Percentiles rank a stretch among this genome's conserved stretches.
These are phyloP conservation scores for Curvularia hawaiiensis DNA, from an alignment of 2,329 filamentous ascomycete species.

Conservation along the genomic window DNA sequence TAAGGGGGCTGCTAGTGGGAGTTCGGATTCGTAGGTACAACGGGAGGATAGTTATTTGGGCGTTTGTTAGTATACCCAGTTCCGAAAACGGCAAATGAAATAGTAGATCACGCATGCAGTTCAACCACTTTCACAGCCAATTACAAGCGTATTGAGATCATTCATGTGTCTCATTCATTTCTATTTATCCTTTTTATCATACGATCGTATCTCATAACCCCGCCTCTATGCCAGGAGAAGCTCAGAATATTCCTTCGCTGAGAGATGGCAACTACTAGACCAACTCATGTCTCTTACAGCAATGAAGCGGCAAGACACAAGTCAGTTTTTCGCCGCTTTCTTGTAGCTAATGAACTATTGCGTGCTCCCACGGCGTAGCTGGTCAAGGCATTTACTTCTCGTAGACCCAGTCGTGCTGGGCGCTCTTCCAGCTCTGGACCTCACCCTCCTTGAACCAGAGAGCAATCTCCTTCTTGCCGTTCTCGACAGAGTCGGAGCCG, in stretches of 20 bases:
- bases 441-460: constrained; percentile 96
- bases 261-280: constrained; percentile 6
- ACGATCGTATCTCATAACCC: constrained; percentile 21
- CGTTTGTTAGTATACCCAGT: background rate
- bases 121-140: constrained; percentile 8
- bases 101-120: background rate
- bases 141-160: constrained; percentile 20
- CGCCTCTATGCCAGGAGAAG: background rate
- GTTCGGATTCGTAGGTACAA: background rate
- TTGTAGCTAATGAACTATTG: constrained; percentile 10
- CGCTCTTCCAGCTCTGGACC: constrained; percentile 81
- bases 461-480: constrained; percentile 98
- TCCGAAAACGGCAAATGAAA: background rate
- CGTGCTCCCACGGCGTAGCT: constrained; percentile 3
- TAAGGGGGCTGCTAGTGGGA: constrained; percentile 4
- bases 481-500: constrained; percentile 98
- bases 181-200: constrained; percentile 23
- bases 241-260: constrained; percentile 3
- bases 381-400: constrained; percentile 66
- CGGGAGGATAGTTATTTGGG: background rate
- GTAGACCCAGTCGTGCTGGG: constrained; percentile 94
- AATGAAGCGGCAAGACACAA: background rate
- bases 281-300: background rate
- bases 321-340: background rate
- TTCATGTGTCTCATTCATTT: constrained; percentile 32